Base-by-base conservation (phyloP, 208 protist species). In the Chromosphaera perkinsii region DNA sequence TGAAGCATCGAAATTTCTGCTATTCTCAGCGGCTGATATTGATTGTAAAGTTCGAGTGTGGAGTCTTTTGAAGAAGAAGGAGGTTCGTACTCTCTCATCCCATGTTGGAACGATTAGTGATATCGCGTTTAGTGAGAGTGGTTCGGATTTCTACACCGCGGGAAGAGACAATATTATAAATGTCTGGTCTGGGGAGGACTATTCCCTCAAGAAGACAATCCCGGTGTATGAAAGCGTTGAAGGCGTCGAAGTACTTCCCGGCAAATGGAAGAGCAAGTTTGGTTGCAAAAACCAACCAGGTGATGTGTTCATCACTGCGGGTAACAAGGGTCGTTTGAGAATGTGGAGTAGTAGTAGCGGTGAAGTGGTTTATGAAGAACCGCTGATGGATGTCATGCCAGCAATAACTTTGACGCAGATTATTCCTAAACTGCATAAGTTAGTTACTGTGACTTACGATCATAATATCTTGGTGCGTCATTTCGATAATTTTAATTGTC, bases 11-110 rank as follows among this genome's bases (percentile, higher is more conserved):
- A 7, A 39, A 20, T 26, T 63, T 32, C 37, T 42, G 24, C 37
- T 63, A n/a, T 32, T 39, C 10, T 42, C 57, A 10, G 26, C 37
- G 9, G 57, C 57, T n/a, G 17, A 32, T 20, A 36, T 39, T 22
- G 57, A 63, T n/a, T 63, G 57, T 26, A 12, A 63, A 33, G 57
- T 63, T 32, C 17, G 32, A 12, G 24, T 63, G 5, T 63, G 57
- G 57, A 39, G 49, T 51, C 32, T 63, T 32, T 35, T 33, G 17
- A 49, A 10, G 7, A 63, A 63, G 36, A 63, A 45, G 42, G 42
- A 29, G 48, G 20, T 54, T 14, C 48, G 14, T n/a, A 54, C 20
- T 20, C 39, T 45, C n/a, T n/a, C n/a, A n/a, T n/a, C n/a, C n/a
- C n/a, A n/a, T n/a, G n/a, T n/a, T n/a, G n/a, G n/a, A n/a, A n/a